Base-by-base conservation (phyloP, 805 yeast genomes). In the Tetrapisispora iriomotensis region DNA sequence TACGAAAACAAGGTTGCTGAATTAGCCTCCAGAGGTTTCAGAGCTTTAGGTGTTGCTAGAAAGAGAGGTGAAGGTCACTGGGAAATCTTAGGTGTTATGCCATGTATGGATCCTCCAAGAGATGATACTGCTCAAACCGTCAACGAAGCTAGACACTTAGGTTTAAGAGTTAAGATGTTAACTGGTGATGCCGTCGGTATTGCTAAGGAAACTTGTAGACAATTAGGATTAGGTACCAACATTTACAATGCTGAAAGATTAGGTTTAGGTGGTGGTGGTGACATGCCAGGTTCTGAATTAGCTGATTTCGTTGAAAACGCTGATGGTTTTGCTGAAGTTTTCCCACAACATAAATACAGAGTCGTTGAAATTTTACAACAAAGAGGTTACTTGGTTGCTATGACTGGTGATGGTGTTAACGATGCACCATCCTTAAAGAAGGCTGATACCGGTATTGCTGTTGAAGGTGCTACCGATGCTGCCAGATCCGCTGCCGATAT, bases 151-250 rank as follows among this genome's bases (percentile, higher is more conserved):
- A 79, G 82, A 72, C 62, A 71, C 53, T 77, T 87, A 62, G 96
- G 96, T 76, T 77, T 87, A 62, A 80, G 92, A 71, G 92, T 87
- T 57, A 87, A 87, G 81, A 87, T 87, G 96, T 79, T 87, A 67
- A 87, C 96, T 71, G 96, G 96, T 79, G 96, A 87, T 72, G 96
- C 96, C 67, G 96, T 87, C 62, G 96, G 95, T 77, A 87, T 87
- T 72, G 96, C 96, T 62, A 83, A 86, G 77, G 96, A 87, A 75
- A 87, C 96, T 65, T 85, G 94, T 71, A 83, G 95, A 71, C 95
- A 87, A 77, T 78, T 87, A 66, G 96, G 96, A 66, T 72, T 87
- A 56, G 96, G 96, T 71, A 82, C 92, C 57, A 85, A 85, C 81
- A 86, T 87, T 63, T 87, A 83, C 75, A 87, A 87, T 66, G 96